phyloP scores from a whole-genome alignment of 164 flowering plant genomes.

The Euptelea pleiosperma region DNA sequence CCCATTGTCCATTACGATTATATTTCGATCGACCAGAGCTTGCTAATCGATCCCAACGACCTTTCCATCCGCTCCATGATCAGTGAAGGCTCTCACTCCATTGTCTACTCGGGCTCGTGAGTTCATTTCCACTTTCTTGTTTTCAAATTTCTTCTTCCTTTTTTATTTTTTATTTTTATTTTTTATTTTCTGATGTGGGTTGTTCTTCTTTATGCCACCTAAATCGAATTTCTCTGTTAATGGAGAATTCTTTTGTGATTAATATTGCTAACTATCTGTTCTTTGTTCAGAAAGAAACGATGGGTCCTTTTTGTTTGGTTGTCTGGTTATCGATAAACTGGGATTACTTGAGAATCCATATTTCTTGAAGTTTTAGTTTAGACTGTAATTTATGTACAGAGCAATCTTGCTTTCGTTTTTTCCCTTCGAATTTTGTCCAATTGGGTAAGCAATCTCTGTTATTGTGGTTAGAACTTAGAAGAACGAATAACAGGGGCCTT shows the following conservation, averaged over 20 bases:
- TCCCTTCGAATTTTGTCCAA: no score
- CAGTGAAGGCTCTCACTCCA: constrained; percentile 18
- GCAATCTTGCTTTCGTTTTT: no score
- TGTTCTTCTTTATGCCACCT: no score
- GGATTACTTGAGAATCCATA: no score
- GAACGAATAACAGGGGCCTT: no score
- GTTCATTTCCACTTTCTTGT: not conserved
- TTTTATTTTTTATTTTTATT: not conserved
- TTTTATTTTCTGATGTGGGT: not conserved
- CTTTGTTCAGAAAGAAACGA: not conserved
- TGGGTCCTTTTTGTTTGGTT: not conserved
- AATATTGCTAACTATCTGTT: not conserved
- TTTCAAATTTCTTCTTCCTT: not conserved
- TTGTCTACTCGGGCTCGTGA: constrained; percentile 22
- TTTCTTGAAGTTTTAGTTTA: no score
- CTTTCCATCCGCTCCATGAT: constrained; percentile 12
- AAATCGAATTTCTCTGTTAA: no score
- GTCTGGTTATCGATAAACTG: no score
- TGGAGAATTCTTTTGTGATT: not conserved
- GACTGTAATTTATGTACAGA: no score
- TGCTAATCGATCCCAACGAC: constrained; percentile 12
- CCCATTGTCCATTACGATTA: not conserved
- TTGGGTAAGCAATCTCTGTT: not conserved
- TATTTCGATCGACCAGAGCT: constrained; percentile 5
- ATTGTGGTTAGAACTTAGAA: no score